Base-by-base conservation (phyloP, 371 early-diverging fungal species). In the Apophysomyces sp. region DNA sequence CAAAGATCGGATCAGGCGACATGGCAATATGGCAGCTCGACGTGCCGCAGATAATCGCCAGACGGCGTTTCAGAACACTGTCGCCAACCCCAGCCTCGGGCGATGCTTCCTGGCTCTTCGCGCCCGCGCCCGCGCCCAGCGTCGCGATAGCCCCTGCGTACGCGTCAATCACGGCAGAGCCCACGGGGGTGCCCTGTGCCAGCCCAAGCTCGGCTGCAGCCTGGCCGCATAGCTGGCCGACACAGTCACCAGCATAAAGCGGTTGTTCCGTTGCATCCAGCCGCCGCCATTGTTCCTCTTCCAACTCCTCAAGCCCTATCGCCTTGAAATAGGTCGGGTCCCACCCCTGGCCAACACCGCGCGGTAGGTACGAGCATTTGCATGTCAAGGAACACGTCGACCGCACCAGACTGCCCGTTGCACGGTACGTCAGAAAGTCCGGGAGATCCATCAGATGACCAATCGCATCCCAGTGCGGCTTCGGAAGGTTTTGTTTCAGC, bases 21-120 rank as follows among this genome's bases (percentile, higher is more conserved):
- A 88, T 79, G 61, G 83, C 80, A 62, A 91, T 83, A 66, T 91
- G 91, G 64, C 91, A 92, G 4, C 88, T 81, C 0, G 86, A 88
- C 15, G 87, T 89, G 37, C 92, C 92, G 39, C 87, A 85, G 28
- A 89, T 91, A 58, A 89, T 73, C 3, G 89, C 90, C 28, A 92
- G 78, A 29, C 88, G 83, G 58, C 78, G 73, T 4, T 57, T 58
- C n/a, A 61, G 41, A 52, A 65, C 31, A 16, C 49, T n/a, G n/a
- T n/a, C n/a, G n/a, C n/a, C n/a, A n/a, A n/a, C n/a, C n/a, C n/a
- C n/a, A n/a, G n/a, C n/a, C n/a, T n/a, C n/a, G n/a, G n/a, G n/a
- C n/a, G n/a, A n/a, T n/a, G n/a, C n/a, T n/a, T n/a, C n/a, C n/a
- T n/a, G n/a, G n/a, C n/a, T 57, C 8, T 63, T 52, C 1, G 60